Conservation (phyloP, 495 filamentous ascomycete genomes). For the Penicillium lagena region DNA sequence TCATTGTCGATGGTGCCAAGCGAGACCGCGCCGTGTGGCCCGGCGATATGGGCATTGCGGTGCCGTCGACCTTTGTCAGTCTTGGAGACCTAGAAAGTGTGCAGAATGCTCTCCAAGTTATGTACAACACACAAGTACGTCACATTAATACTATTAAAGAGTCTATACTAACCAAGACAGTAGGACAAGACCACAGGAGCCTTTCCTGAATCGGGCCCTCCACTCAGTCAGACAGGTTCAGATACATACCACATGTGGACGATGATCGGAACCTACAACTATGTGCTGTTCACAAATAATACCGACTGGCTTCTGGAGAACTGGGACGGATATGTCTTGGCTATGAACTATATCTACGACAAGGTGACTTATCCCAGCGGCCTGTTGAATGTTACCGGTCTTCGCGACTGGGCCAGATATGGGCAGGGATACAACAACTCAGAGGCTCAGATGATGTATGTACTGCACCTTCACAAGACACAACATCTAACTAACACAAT, state of each 20-base stretch:
- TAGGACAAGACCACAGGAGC: slow-evolving; percentile 28
- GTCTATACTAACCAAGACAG: neutral
- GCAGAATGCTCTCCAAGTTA: slow-evolving; percentile 53
- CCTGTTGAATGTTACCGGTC: slow-evolving; percentile 50
- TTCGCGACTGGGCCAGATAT: slow-evolving; percentile 52
- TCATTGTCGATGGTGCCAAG: slow-evolving; percentile 54
- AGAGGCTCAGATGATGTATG: slow-evolving; percentile 51
- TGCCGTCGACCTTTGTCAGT: slow-evolving; percentile 50
- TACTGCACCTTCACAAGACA: neutral
- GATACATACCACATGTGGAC: slow-evolving; percentile 62
- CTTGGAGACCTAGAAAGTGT: slow-evolving; percentile 55
- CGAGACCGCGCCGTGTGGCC: slow-evolving; percentile 55
- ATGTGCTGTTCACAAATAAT: slow-evolving; percentile 52
- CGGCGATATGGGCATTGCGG: slow-evolving; percentile 56
- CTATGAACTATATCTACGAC: slow-evolving; percentile 47
- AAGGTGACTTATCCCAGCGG: slow-evolving; percentile 45
- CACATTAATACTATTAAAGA: neutral
- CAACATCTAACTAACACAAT: slow-evolving; percentile 1
- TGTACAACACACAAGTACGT: slow-evolving; percentile 51
- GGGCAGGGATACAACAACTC: slow-evolving; percentile 45
- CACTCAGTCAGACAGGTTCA: slow-evolving; percentile 46
- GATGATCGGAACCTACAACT: slow-evolving; percentile 59
- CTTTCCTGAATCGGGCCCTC: slow-evolving; percentile 55
- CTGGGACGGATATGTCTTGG: slow-evolving; percentile 44
- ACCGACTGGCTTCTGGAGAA: slow-evolving; percentile 40